These are phyloP conservation scores for Solanum hybrid DNA, from an alignment of 305 asterid species.

Conservation along the genomic window DNA sequence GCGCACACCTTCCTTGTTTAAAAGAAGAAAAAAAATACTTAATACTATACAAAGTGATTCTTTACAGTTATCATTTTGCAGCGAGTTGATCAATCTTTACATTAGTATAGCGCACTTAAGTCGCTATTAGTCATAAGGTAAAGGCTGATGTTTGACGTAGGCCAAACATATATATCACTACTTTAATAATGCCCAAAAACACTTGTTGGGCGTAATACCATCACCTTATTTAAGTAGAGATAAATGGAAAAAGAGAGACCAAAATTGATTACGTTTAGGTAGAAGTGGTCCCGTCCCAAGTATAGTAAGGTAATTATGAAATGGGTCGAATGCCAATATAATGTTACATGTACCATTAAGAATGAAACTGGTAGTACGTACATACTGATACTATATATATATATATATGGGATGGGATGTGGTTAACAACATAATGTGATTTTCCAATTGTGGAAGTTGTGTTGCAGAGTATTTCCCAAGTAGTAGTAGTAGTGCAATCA, in stretches of 20 bases:
- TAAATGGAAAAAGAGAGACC: not conserved
- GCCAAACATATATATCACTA: not conserved
- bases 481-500: not conserved
- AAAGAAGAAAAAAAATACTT: not conserved
- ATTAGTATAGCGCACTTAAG: not conserved
- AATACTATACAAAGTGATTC: not conserved
- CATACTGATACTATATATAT: not conserved
- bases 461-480: not conserved
- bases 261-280: not conserved
- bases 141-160: not conserved
- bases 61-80: not conserved
- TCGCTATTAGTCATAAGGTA: not conserved
- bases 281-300: not conserved
- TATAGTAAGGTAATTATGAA: not conserved
- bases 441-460: not conserved
- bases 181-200: not conserved
- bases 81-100: not conserved
- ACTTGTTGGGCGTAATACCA: not conserved
- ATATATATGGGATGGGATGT: not conserved
- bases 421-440: not conserved
- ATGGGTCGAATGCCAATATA: not conserved
- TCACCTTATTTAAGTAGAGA: not conserved
- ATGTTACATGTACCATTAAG: not conserved
- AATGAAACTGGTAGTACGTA: not conserved
- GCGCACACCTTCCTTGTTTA: not conserved